Base-by-base conservation (phyloP, 208 protist genomes). In the Angomonas desouzai region DNA sequence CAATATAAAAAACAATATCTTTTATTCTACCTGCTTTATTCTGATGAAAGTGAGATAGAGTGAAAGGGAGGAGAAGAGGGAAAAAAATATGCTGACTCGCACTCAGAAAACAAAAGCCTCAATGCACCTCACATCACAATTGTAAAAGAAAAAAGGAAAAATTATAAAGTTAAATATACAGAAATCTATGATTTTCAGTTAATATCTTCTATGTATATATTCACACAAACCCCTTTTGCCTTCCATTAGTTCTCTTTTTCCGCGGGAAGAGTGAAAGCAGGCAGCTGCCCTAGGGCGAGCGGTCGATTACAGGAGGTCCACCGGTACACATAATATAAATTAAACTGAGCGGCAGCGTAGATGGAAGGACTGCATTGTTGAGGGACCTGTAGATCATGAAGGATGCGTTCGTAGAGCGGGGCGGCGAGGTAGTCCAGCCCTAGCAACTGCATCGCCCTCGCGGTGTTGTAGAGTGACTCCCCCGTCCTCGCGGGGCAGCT, bases 391-490 rank as follows among this genome's bases (percentile, higher is more conserved):
- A 91, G 76, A 33, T 86, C 70, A 32, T 76, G 76, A 1, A 77
- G 79, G 27, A 96, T 78, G 48, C 83, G 78, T 59, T 91, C 77
- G 70, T 96, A 96, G 13, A 96, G 71, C 30, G 87, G 90, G 4
- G 87, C 59, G 68, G 74, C 77, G 47, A 91, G 76, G 53, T 92
- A 71, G 43, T 76, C 67, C 56, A 92, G 49, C 32, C 75, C 57
- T 25, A 96, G 72, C 59, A 85, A 91, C 45, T 96, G 90, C 29
- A 92, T 58, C 22, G 80, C 80, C 36, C 87, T 72, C 1, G 87
- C 90, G n/a, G 75, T 68, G 79, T 96, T 96, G 77, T 93, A 96
- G 13, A 90, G 63, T 6, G 80, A 79, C 77, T 96, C 90, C 11
- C 86, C 89, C 0, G 62, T 68, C 22, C 76, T 65, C 20, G 62